These are phyloP conservation scores for Fragaria iinumae DNA, from an alignment of 306 rosid species.

Conservation along the genomic window DNA sequence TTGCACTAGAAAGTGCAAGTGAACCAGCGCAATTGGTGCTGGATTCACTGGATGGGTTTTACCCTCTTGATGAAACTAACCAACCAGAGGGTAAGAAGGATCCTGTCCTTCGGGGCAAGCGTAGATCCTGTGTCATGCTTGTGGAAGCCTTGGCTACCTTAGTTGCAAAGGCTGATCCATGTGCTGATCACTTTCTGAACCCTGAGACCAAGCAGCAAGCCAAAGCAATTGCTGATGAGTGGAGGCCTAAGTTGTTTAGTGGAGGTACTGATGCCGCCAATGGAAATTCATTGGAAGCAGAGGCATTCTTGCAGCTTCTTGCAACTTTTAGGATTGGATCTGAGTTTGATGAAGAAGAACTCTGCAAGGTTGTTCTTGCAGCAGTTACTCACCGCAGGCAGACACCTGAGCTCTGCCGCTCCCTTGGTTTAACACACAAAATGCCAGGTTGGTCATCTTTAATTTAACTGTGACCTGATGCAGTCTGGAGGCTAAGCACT, in stretches of 20 bases:
- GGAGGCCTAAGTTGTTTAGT: slow-evolving; percentile 75
- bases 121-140: slow-evolving; percentile 55
- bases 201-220: slow-evolving; percentile 86
- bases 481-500: slow-evolving; percentile 48
- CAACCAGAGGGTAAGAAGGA: slow-evolving; percentile 48
- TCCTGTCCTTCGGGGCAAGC: slow-evolving; percentile 76
- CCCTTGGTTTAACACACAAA: slow-evolving; percentile 78
- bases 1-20: slow-evolving; percentile 69
- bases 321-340: slow-evolving; percentile 78
- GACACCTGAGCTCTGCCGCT: slow-evolving; percentile 91
- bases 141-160: slow-evolving; percentile 70
- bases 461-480: slow-evolving; percentile 65
- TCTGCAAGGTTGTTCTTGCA: slow-evolving; percentile 85
- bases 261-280: slow-evolving; percentile 76
- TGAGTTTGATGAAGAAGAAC: slow-evolving; percentile 83
- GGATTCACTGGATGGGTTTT: slow-evolving; percentile 78
- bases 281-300: slow-evolving; percentile 84
- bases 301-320: slow-evolving; percentile 84
- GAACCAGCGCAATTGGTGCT: slow-evolving; percentile 70
- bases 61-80: slow-evolving; percentile 61
- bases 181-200: slow-evolving; percentile 68
- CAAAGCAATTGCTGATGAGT: slow-evolving; percentile 88
- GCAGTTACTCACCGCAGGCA: slow-evolving; percentile 74
- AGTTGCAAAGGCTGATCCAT: slow-evolving; percentile 70
- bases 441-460: slow-evolving; percentile 91